These are phyloP conservation scores for Agaricales sp. DNA, from an alignment of 1,284 basidiomycete species.

Conservation along the genomic window DNA sequence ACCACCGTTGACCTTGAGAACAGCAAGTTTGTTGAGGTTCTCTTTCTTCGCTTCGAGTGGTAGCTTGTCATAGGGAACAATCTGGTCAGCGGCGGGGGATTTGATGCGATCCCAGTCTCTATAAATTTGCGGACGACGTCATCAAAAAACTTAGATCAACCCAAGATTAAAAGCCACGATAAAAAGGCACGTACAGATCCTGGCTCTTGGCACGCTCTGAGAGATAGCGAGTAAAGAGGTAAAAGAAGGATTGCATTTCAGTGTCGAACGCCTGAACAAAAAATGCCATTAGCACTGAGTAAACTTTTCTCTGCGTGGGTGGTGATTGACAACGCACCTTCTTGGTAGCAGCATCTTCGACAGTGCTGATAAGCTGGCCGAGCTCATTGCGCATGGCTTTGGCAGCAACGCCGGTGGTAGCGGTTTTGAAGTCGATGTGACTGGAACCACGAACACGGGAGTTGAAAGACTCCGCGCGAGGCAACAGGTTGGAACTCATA, in stretches of 20 bases:
- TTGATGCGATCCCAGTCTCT: slow-evolving; percentile 98
- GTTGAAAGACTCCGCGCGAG: slow-evolving; percentile 51
- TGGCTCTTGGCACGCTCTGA: slow-evolving; percentile 90
- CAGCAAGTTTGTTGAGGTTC: slow-evolving; percentile 90
- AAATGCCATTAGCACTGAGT: too few relatives aligned
- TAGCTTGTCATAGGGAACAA: slow-evolving; percentile 81
- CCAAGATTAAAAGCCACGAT: slow-evolving; percentile 10
- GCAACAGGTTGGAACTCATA: slow-evolving; percentile 51
- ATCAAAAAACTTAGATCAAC: too few relatives aligned
- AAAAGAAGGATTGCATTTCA: slow-evolving; percentile 99
- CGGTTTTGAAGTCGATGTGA: slow-evolving; percentile 92
- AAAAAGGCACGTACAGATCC: slow-evolving; percentile 68
- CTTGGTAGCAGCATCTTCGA: slow-evolving; percentile 70
- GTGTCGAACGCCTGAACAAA: slow-evolving; percentile 81
- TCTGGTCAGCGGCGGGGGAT: slow-evolving; percentile 88
- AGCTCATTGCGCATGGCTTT: slow-evolving; percentile 99
- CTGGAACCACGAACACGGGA: slow-evolving; percentile 56
- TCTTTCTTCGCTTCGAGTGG: slow-evolving; percentile 48
- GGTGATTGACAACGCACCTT: slow-evolving; percentile 48
- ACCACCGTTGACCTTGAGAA: slow-evolving; percentile 99
- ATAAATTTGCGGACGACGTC: slow-evolving; percentile 10
- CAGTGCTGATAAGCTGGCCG: slow-evolving; percentile 81
- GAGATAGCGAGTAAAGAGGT: slow-evolving; percentile 97
- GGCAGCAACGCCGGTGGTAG: slow-evolving; percentile 93
- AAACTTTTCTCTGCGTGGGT: too few relatives aligned